phyloP scores from a whole-genome alignment of 345 rosid genomes.

The Eucalyptus lansdowneana region DNA sequence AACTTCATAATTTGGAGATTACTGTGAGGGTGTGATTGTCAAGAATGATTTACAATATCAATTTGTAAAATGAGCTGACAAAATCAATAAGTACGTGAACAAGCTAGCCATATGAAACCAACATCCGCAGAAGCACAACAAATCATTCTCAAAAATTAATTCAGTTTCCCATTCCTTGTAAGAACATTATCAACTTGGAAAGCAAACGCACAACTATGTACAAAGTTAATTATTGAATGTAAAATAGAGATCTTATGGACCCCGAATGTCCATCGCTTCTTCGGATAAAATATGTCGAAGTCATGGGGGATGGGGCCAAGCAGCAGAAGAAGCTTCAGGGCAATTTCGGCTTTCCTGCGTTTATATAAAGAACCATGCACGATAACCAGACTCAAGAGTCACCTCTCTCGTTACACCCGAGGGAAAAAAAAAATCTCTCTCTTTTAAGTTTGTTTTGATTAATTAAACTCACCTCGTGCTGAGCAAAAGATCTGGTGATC shows the following conservation, averaged over 20 bases:
- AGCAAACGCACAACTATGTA: not conserved
- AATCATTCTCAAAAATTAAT: not conserved
- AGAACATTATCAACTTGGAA: not conserved
- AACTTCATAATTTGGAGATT: not conserved
- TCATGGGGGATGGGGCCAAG: not conserved
- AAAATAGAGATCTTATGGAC: not conserved
- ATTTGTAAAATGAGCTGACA: not conserved
- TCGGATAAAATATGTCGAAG: not conserved
- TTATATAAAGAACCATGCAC: not conserved
- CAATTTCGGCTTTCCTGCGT: not conserved
- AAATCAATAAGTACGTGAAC: not conserved
- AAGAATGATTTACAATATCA: not conserved
- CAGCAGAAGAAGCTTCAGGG: not conserved
- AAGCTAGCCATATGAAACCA: not conserved
- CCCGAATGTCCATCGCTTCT: not conserved
- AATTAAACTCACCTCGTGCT: not conserved
- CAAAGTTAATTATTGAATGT: not conserved
- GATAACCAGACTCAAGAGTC: not conserved
- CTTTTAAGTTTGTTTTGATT: not conserved
- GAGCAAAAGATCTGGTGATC: not conserved
- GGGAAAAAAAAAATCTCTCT: not conserved
- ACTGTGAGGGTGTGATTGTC: rapidly evolving
- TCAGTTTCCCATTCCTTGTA: not conserved
- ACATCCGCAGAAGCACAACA: not conserved
- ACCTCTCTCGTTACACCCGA: not conserved